Base-by-base conservation (phyloP, 805 yeast species). In the Ogataea thermomethanolica region DNA sequence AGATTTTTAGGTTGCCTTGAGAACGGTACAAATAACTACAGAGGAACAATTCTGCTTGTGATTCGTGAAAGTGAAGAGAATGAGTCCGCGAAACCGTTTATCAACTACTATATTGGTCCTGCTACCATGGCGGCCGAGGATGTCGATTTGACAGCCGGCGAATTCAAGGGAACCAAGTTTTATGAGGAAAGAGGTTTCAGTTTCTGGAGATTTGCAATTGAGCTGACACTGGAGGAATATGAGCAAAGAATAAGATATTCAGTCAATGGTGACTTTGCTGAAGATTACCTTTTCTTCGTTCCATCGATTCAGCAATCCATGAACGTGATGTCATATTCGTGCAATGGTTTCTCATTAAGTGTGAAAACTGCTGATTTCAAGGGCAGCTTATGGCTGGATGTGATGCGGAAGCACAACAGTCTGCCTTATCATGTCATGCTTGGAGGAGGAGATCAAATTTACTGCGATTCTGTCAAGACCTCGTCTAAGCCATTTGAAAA, bases 371-470 rank as follows among this genome's bases (percentile, higher is more conserved):
- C 66, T 0, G 61, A 61, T 5, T 93, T 79, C 64, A 77, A 79
- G 44, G 86, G 90, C 7, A 81, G 86, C 2, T 62, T 93, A 48
- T 91, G 98, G 98, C 71, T 67, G 28, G 97, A 93, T 56, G 95
- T 91, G 3, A 53, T 90, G 51, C 67, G 73, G 21, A 76, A 78
- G 44, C 96, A 91, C 56, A 60, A 67, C 12, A 51, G 61, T 6
- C 67, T 71, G 28, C 76, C 75, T 28, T 87, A 87, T 63, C 96
- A 91, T 60, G 97, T 88, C 4, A 90, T 91, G 95, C 68, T 93
- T 22, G 98, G 98, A 22, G 98, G 98, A 37, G 99, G 99, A 24
- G 99, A 91, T 64, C 99, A 91, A 65, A 74, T 91, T 36, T 91
- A 91, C 60, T 79, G 90, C 37, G 99, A 91, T 63, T 71, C 87